Conservation (phyloP, 495 filamentous ascomycete genomes). For the Aspergillus affinis region DNA sequence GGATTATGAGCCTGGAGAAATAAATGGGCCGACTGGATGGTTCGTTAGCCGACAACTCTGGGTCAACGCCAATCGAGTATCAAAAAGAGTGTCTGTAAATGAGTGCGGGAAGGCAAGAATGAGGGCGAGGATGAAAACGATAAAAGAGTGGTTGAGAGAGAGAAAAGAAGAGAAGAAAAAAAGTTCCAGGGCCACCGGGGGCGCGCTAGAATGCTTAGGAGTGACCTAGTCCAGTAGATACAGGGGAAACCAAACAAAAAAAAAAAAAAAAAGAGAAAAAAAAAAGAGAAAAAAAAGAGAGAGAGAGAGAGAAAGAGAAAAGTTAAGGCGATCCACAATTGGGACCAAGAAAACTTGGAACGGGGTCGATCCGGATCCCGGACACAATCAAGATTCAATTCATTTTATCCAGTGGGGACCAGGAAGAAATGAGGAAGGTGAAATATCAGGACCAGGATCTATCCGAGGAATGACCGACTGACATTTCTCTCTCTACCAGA, state of each 20-base stretch:
- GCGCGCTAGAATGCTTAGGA: not conserved
- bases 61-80: not conserved
- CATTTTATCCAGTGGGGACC: not conserved
- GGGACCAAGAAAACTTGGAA: not conserved
- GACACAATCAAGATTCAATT: conserved; percentile 1
- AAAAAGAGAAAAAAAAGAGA: no score
- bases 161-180: conserved; percentile 4
- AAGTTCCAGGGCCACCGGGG: not conserved
- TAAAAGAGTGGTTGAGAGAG: not conserved
- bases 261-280: no score
- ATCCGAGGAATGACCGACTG: not conserved
- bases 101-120: conserved; percentile 4
- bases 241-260: no score
- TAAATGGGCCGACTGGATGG: not conserved
- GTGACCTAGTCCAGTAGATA: not conserved
- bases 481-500: conserved; percentile 2
- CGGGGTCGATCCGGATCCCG: not conserved
- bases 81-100: not conserved
- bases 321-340: not conserved
- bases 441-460: conserved; percentile 6
- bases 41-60: no score
- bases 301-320: conserved; percentile 8
- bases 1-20: not conserved
- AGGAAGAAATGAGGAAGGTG: conserved; percentile 2
- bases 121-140: conserved; percentile 1